A percentile compares a stretch with the other conserved stretches of the same genome.
Conservation (phyloP, 2,329 filamentous ascomycete species). For the Colletotrichum aenigma region DNA sequence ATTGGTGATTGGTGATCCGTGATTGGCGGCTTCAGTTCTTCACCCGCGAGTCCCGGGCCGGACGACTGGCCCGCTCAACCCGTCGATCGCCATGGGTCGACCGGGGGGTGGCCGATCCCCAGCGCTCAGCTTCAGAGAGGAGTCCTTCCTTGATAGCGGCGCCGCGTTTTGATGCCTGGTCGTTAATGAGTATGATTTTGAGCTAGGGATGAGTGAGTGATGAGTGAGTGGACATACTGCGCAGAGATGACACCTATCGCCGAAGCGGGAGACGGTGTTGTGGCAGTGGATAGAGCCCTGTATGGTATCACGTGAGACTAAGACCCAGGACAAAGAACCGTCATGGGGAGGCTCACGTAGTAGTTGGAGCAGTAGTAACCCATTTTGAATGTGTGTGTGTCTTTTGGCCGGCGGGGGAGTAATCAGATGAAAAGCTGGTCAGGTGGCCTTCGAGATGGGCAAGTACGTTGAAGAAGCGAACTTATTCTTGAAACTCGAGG, state of each 20-base stretch:
- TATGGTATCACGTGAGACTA: constrained; percentile 1
- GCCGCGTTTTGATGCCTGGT: constrained; percentile 16
- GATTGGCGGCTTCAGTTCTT: background rate
- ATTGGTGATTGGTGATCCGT: background rate
- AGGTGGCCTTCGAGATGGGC: background rate
- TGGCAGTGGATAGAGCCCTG: constrained; percentile 35
- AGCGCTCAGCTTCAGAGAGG: constrained; percentile 17
- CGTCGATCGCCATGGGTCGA: constrained; percentile 15
- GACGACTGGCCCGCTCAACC: constrained; percentile 11
- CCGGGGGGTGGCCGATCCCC: constrained; percentile 12
- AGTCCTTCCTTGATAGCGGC: constrained; percentile 19
- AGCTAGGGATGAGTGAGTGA: background rate
- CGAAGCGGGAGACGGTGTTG: constrained; percentile 32
- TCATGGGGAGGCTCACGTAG: constrained; percentile 26
- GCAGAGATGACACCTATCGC: constrained; percentile 32
- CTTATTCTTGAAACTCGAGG: background rate
- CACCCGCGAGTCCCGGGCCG: constrained; percentile 12
- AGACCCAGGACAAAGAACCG: background rate
- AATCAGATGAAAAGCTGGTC: background rate
- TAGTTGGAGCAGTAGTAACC: constrained; percentile 37
- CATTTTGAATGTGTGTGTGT: constrained; percentile 21
- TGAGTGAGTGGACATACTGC: constrained; percentile 20
- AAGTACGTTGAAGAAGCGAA: background rate
- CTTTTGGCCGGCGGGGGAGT: background rate
- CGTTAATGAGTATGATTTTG: background rate